Evolutionary conservation across 345 rosid genomes (phyloP).

Genomic region (Syzygium grande): DNA sequence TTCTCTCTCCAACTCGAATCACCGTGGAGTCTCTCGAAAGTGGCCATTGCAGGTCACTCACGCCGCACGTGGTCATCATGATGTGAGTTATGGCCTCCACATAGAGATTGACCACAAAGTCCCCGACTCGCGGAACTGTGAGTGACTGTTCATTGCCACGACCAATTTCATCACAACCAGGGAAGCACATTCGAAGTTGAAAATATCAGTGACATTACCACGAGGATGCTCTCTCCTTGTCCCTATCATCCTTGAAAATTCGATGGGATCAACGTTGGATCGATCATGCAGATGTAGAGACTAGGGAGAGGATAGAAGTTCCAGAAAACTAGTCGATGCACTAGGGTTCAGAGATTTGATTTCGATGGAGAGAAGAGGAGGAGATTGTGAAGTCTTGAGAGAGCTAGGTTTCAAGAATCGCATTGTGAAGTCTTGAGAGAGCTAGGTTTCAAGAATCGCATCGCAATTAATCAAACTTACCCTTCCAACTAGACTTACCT

Average conservation of each 20-base stretch:
- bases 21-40: slow-evolving; percentile 4
- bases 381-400: neutral
- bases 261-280: neutral
- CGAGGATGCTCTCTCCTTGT: neutral
- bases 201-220: neutral
- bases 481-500: neutral
- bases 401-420: neutral
- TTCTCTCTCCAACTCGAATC: neutral
- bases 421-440: neutral
- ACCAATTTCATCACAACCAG: neutral
- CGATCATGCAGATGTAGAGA: neutral
- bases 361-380: neutral
- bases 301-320: neutral
- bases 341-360: neutral
- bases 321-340: neutral
- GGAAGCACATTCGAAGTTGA: neutral
- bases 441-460: neutral
- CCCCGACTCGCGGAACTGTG: slow-evolving; percentile 1
- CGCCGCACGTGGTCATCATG: neutral
- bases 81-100: neutral
- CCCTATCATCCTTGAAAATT: neutral
- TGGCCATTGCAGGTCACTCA: slow-evolving; percentile 6
- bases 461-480: neutral
- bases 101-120: neutral
- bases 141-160: neutral